These are phyloP conservation scores for Xylariales sp. DNA, from an alignment of 2,329 filamentous ascomycete genomes.

Conservation along the genomic window DNA sequence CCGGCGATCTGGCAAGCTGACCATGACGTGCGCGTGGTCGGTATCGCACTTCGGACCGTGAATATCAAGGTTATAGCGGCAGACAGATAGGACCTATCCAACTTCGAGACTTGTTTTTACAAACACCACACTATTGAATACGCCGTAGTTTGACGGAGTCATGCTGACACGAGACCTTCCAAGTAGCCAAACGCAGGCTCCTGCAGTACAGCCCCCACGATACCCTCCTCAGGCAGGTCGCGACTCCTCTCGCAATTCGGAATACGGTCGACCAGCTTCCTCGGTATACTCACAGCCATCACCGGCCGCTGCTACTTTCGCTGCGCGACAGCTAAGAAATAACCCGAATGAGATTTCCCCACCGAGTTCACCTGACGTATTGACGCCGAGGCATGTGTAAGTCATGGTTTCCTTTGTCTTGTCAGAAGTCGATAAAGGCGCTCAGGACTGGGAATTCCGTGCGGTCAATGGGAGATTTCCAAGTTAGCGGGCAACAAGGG, in stretches of 20 bases:
- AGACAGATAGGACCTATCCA: no score
- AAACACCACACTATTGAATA: no score
- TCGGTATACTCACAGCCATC: constrained; percentile 59
- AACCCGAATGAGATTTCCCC: constrained; percentile 44
- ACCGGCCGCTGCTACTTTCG: constrained; percentile 31
- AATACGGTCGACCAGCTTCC: constrained; percentile 45
- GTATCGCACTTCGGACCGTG: neutral
- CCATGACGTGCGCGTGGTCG: neutral
- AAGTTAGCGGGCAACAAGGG: no score
- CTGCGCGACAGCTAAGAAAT: constrained; percentile 22
- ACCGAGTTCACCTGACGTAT: constrained; percentile 51
- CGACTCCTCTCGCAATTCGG: constrained; percentile 22
- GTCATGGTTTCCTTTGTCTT: constrained; percentile 23
- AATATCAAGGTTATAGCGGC: no score
- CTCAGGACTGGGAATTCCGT: no score
- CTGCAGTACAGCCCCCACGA: constrained; percentile 25
- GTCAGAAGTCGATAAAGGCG: no score
- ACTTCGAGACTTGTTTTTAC: no score
- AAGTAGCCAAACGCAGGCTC: constrained; percentile 25
- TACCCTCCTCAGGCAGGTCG: constrained; percentile 28
- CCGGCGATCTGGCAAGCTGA: neutral
- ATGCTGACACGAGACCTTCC: constrained; percentile 22
- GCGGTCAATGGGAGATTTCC: no score
- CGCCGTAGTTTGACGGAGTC: no score
- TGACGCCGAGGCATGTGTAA: constrained; percentile 35